phyloP scores from a whole-genome alignment of 2,329 filamentous ascomycete species.

The Claviceps paspali region DNA sequence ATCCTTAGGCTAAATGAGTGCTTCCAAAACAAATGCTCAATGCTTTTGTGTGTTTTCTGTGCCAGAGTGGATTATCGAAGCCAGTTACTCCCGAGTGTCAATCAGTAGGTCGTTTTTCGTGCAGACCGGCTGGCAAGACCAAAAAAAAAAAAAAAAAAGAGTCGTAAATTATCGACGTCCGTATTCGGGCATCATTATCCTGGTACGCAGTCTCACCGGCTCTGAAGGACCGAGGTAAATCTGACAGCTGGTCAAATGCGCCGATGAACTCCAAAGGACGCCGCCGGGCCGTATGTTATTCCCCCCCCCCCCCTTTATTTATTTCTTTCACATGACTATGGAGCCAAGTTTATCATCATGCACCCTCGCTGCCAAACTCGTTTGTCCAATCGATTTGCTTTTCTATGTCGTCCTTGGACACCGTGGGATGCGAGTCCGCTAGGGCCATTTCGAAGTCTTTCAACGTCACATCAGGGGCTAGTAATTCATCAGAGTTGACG shows the following conservation, averaged over 20 bases:
- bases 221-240: slow-evolving; percentile 3
- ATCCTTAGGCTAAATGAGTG: no score
- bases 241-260: slow-evolving; percentile 8
- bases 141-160: no score
- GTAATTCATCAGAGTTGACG: slow-evolving; percentile 65
- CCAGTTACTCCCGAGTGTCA: no score
- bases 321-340: slow-evolving; percentile 3
- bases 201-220: neutral
- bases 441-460: slow-evolving; percentile 93
- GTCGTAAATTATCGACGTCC: no score
- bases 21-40: no score
- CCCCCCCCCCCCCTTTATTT: no score
- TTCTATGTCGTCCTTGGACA: slow-evolving; percentile 71
- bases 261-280: slow-evolving; percentile 16
- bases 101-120: no score
- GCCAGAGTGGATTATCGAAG: no score
- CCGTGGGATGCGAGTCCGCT: slow-evolving; percentile 75
- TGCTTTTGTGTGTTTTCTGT: no score
- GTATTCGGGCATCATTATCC: neutral
- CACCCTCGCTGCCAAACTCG: slow-evolving; percentile 88
- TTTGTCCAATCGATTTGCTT: slow-evolving; percentile 85
- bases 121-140: no score
- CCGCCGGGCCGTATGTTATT: slow-evolving; percentile 13
- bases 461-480: slow-evolving; percentile 72
- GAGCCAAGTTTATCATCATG: slow-evolving; percentile 18